Evolutionary conservation across 2,329 filamentous ascomycete species (phyloP).

Genomic region (Westerdykella aurantiaca): DNA sequence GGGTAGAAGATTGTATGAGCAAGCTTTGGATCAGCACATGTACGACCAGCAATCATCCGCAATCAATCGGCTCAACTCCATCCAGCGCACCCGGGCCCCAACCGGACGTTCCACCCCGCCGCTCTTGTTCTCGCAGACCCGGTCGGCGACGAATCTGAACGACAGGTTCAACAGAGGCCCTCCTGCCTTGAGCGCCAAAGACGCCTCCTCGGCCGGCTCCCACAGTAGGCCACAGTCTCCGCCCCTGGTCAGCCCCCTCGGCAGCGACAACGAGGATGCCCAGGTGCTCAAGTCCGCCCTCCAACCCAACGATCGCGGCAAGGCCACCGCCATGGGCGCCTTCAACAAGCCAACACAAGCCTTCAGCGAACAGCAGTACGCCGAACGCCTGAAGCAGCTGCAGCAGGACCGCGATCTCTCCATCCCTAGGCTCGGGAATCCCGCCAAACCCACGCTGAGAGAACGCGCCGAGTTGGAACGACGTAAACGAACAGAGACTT

Average conservation of each 20-base stretch:
- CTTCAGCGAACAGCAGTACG: conserved; percentile 81
- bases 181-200: conserved; percentile 25
- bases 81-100: conserved; percentile 54
- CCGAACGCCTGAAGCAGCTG: conserved; percentile 74
- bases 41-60: conserved; percentile 75
- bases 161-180: conserved; percentile 40
- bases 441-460: conserved; percentile 24
- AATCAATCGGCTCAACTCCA: conserved; percentile 71
- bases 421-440: conserved; percentile 16
- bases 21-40: conserved; percentile 70
- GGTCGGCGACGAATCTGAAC: conserved; percentile 44
- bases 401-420: conserved; percentile 67
- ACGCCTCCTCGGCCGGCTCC: conserved; percentile 32
- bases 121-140: conserved; percentile 38
- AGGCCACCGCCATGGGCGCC: conserved; percentile 67
- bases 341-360: conserved; percentile 68
- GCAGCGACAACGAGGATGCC: conserved; percentile 67
- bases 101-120: conserved; percentile 50
- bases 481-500: conserved; percentile 26
- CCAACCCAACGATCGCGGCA: conserved; percentile 70
- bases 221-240: conserved; percentile 45
- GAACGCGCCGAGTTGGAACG: conserved; percentile 33
- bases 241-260: conserved; percentile 58
- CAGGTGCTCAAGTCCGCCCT: conserved; percentile 56
- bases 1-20: conserved; percentile 73